phyloP scores from a whole-genome alignment of 2,329 filamentous ascomycete species.

The Macrophomina phaseolina region DNA sequence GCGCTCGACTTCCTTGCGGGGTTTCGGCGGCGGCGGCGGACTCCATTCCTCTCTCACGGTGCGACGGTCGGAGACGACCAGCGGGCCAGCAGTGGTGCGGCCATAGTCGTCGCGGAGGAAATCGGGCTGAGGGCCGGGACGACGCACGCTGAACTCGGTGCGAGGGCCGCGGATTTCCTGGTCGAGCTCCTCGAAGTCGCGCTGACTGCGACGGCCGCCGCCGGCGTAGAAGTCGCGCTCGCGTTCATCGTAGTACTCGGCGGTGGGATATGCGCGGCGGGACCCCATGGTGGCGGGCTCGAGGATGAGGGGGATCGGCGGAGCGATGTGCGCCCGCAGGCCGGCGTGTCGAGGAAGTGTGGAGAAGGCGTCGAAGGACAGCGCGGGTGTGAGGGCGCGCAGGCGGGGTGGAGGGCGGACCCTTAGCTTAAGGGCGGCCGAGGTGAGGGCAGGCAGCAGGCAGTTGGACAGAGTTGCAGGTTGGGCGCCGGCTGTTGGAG shows the following conservation, averaged over 20 bases:
- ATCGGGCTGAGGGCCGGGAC: constrained; percentile 52
- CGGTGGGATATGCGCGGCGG: constrained; percentile 51
- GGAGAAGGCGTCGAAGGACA: constrained; percentile 9
- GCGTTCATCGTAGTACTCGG: constrained; percentile 56
- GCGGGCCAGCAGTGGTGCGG: constrained; percentile 48
- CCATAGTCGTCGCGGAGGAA: constrained; percentile 59
- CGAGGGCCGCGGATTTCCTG: constrained; percentile 47
- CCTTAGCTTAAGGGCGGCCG: constrained; percentile 15
- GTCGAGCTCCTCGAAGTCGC: constrained; percentile 58
- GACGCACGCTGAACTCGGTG: constrained; percentile 32
- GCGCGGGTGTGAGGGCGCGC: not conserved
- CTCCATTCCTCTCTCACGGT: constrained; percentile 43
- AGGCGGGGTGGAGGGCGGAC: constrained; percentile 3
- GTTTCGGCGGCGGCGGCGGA: constrained; percentile 36
- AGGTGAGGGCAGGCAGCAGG: not conserved
- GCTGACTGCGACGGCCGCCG: constrained; percentile 43
- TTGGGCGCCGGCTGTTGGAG: not conserved
- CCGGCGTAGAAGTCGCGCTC: constrained; percentile 56
- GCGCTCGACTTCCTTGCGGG: constrained; percentile 48
- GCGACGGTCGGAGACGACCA: constrained; percentile 54
- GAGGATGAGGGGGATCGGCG: constrained; percentile 27
- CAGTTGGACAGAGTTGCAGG: constrained; percentile 24
- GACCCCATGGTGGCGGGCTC: constrained; percentile 43
- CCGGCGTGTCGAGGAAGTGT: constrained; percentile 2
- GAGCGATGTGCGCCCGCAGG: constrained; percentile 16